Base-by-base conservation (phyloP, 768 basidiomycete species). In the Podaxis sp. region DNA sequence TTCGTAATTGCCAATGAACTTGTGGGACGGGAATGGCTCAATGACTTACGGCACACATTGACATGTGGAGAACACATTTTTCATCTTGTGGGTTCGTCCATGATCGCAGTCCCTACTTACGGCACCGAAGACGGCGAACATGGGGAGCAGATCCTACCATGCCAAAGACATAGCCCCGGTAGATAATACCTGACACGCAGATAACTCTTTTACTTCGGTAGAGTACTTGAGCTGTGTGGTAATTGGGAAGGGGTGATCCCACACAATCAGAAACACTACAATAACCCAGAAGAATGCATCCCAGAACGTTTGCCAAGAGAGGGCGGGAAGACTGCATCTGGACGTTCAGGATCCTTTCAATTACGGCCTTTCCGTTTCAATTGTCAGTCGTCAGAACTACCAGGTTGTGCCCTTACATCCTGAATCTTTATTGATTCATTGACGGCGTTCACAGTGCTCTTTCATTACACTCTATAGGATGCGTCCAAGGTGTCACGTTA, bases 231-330 rank as follows among this genome's bases (percentile, higher is more conserved):
- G 30, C 8, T 9, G 30, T 33, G 33, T 33, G 33, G 33, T 9
- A 33, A 33, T 33, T 33, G 33, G 8, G 33, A n/a, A 15, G 64
- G 66, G 66, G 59, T 63, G 24, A 63, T 67, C 9, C 64, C 63
- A 3, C 66, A 67, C n/a, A 59, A 67, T 28, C 56, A 64, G 28
- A 40, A 22, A 8, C 11, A 54, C 22, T 67, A 57, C 36, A 59
- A 60, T 4, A 42, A 64, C 28, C 66, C 66, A 4, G 26, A 40
- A 12, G 55, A 57, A 48, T 67, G 64, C 60, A 58, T 55, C 38
- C 66, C 66, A 4, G 66, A 67, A 22, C 55, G 66, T 19, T 67
- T 61, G 48, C 46, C 64, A 2, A 64, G 44, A 3, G 26, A 40
- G 2, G 33, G 52, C n/a, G 60, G 66, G 66, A n/a, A 54, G 62